These are phyloP conservation scores for Paxillus ammoniavirescens DNA, from an alignment of 768 basidiomycete species.

Conservation along the genomic window DNA sequence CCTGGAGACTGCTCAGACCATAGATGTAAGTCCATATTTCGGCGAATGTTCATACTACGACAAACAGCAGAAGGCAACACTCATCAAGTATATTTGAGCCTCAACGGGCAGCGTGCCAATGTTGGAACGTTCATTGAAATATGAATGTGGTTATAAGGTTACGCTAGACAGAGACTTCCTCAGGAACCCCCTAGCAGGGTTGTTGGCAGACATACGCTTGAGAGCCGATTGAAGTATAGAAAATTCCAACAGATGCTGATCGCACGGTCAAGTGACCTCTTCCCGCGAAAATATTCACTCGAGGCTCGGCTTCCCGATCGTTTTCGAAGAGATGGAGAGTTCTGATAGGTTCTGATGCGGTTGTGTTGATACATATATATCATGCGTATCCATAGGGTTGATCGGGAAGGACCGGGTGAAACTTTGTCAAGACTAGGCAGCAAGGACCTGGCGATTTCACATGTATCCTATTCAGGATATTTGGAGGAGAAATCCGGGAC, in stretches of 20 bases:
- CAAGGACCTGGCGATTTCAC: background rate
- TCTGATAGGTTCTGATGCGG: background rate
- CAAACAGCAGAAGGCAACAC: background rate
- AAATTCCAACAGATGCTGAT: background rate
- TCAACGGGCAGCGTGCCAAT: no score
- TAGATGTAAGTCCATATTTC: background rate
- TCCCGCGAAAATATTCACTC: background rate
- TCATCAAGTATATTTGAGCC: no score
- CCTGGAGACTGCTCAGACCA: background rate
- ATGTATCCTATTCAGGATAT: background rate
- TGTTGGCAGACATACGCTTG: background rate
- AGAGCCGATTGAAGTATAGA: background rate
- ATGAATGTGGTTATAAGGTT: background rate
- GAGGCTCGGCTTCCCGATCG: slow-evolving; percentile 1
- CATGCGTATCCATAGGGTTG: background rate
- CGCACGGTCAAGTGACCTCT: background rate
- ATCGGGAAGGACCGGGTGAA: background rate
- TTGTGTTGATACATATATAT: background rate
- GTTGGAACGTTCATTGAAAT: background rate
- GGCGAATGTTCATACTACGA: background rate
- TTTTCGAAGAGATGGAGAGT: background rate
- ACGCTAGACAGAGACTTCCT: background rate
- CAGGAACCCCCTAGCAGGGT: background rate
- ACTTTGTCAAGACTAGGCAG: background rate
- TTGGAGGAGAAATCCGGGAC: no score